phyloP scores from a whole-genome alignment of 257 asterid species.

The Apocynum venetum region DNA sequence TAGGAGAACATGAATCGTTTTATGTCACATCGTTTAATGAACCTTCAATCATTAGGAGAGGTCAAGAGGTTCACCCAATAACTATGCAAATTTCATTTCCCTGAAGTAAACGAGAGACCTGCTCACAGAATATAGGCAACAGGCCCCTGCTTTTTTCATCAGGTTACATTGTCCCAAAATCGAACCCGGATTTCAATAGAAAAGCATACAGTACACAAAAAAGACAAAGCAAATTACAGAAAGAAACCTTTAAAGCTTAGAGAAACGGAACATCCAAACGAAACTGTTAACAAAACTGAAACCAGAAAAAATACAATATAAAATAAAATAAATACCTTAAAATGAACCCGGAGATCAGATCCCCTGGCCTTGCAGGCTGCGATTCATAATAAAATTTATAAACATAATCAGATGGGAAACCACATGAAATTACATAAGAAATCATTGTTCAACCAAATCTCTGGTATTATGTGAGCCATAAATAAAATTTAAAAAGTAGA shows the following conservation, averaged over 20 bases:
- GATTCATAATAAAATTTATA: not conserved
- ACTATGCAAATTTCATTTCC: slow-evolving; percentile 40
- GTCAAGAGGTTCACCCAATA: slow-evolving; percentile 70
- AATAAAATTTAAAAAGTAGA: not conserved
- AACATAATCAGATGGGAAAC: not conserved
- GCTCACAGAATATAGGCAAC: slow-evolving; percentile 38
- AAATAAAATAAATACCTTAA: slow-evolving; percentile 40
- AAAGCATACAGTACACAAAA: not conserved
- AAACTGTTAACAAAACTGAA: too few species aligned
- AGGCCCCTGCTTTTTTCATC: slow-evolving; percentile 59
- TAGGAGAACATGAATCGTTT: not conserved
- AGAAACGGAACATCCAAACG: not conserved
- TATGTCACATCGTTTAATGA: slow-evolving; percentile 44
- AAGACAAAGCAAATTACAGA: too few species aligned
- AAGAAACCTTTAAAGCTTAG: too few species aligned
- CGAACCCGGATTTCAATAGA: not conserved
- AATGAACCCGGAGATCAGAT: slow-evolving; percentile 67
- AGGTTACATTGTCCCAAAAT: slow-evolving; percentile 8
- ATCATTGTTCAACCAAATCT: not conserved
- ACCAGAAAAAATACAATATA: too few species aligned
- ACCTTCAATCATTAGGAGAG: slow-evolving; percentile 31
- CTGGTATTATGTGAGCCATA: too few species aligned
- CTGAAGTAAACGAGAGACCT: slow-evolving; percentile 55
- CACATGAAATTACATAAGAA: too few species aligned
- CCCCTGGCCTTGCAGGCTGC: slow-evolving; percentile 92